Conservation (phyloP, 2,329 filamentous ascomycete genomes). For the Penicillium sp. region DNA sequence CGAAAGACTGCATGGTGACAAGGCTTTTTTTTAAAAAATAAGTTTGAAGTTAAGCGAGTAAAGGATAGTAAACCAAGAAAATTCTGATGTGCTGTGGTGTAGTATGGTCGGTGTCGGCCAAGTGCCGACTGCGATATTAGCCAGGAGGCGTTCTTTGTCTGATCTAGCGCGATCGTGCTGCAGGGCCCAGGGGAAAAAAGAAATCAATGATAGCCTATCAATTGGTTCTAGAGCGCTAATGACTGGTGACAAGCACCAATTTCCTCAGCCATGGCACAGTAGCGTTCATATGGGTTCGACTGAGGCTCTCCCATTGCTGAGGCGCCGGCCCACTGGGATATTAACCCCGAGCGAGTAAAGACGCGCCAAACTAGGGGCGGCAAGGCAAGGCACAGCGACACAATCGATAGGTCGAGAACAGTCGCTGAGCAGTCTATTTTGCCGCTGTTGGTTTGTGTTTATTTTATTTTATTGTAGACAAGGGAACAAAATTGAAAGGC, state of each 20-base stretch:
- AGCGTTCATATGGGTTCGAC: neutral
- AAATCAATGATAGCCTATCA: conserved; percentile 21
- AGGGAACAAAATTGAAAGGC: neutral
- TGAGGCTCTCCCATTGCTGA: conserved; percentile 14
- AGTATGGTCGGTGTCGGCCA: conserved; percentile 2
- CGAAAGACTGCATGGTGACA: conserved; percentile 11
- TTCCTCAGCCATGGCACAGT: conserved; percentile 3
- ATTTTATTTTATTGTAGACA: neutral
- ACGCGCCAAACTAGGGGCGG: conserved; percentile 25
- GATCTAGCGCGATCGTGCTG: conserved; percentile 8
- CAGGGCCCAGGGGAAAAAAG: neutral
- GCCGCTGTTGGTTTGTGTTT: conserved; percentile 31
- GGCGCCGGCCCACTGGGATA: conserved; percentile 14
- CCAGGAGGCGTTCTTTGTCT: neutral
- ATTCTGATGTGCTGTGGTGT: neutral
- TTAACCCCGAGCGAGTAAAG: conserved; percentile 18
- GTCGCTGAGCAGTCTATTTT: conserved; percentile 20
- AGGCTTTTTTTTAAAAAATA: neutral
- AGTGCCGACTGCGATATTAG: conserved; percentile 6
- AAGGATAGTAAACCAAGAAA: neutral
- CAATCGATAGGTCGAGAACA: conserved; percentile 18
- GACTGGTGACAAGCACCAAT: conserved; percentile 9
- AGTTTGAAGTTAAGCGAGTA: neutral
- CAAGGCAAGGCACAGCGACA: conserved; percentile 27
- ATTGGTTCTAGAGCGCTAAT: conserved; percentile 11